Base-by-base conservation (phyloP, 1,284 basidiomycete genomes). In the Ustilago crameri region DNA sequence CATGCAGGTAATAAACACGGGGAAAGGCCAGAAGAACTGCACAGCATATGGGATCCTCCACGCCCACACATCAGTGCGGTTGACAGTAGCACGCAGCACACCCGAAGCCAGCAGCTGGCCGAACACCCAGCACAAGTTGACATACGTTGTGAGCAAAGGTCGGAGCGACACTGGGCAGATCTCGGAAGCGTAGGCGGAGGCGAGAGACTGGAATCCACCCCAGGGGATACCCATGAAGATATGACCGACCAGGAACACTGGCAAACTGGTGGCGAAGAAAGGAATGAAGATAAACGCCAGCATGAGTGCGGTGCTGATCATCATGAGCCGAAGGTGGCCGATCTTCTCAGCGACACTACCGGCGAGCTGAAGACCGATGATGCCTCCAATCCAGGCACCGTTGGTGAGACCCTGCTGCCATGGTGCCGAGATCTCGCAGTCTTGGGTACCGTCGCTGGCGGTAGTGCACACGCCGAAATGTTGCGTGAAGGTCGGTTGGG, bases 121-220 rank as follows among this genome's bases (percentile, higher is more conserved):
- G n/a, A 82, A 66, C 20, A 79, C 86, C 86, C 86, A 87, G 77
- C 85, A 86, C 58, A 86, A 81, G 78, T 85, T 85, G 57, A 86
- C 84, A 70, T 85, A 86, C 24, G 85, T 84, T 14, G 86, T 86
- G n/a, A 87, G 76, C 70, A 85, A 85, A 20, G 82, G 83, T 27
- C 87, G 85, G 0, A 87, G 80, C 10, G 82, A 79, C 34, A 85
- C 85, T 2, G 86, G 86, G 44, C 84, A 84, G 34, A 87, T 82
- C 49, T 87, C 86, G 32, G 84, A 83, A 9, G 87, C 86, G 56
- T 86, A 87, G 0, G 85, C 80, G 0, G 84, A 85, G 2, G 85
- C 85, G 0, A 86, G 74, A 0, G 86, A 85, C 64, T 86, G 84
- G 76, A 83, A 84, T 22, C 77, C 79, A 75, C 85, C 85, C 85